phyloP scores from a whole-genome alignment of 2,329 filamentous ascomycete species.

The Fusarium tricinctum region DNA sequence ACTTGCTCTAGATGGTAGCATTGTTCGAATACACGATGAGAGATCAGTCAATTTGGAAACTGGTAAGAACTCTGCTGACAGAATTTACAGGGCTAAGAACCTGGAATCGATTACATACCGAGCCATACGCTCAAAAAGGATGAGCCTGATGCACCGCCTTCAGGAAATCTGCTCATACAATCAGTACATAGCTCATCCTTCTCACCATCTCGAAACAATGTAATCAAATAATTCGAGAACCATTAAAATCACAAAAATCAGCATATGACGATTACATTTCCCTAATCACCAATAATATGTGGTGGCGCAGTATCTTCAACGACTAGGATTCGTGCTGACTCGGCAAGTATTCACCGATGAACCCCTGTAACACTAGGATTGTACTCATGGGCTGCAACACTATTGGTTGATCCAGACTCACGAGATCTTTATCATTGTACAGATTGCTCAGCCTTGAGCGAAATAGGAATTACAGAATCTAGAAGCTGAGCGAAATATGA shows the following conservation, averaged over 20 bases:
- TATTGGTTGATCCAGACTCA: not conserved
- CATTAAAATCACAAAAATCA: not conserved
- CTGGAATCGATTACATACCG: too few relatives aligned
- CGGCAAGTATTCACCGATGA: constrained; percentile 11
- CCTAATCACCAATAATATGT: not conserved
- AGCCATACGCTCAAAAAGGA: too few relatives aligned
- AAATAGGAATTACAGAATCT: not conserved
- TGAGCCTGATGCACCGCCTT: not conserved
- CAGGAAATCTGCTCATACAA: too few relatives aligned
- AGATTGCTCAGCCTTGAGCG: not conserved
- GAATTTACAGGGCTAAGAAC: too few relatives aligned
- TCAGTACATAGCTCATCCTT: not conserved
- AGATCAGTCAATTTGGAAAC: too few relatives aligned
- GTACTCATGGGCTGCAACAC: not conserved
- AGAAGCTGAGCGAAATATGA: not conserved
- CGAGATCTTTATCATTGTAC: not conserved
- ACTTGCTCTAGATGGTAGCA: too few relatives aligned
- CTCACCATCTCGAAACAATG: not conserved
- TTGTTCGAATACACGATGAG: too few relatives aligned
- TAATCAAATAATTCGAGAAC: not conserved
- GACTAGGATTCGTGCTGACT: constrained; percentile 6
- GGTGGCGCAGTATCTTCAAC: constrained; percentile 1
- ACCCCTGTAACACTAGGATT: not conserved
- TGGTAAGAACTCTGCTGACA: too few relatives aligned
- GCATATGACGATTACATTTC: constrained; percentile 7